Evolutionary conservation across 2,329 filamentous ascomycete genomes (phyloP), one percentile per base, ranked within the genome.

Genomic region (Trichoderma harzianum): DNA sequence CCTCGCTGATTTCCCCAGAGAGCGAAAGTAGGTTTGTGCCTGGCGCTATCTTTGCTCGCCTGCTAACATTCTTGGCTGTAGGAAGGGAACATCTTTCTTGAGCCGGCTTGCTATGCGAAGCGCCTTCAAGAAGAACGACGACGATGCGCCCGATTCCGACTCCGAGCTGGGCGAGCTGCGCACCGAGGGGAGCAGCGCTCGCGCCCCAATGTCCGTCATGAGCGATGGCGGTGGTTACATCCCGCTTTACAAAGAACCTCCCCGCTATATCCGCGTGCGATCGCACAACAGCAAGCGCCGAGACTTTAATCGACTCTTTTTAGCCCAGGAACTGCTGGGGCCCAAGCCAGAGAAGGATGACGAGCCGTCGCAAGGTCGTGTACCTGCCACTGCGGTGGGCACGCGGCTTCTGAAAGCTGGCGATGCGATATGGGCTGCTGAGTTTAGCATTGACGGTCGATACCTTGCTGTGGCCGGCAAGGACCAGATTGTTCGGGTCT

Each of bases 381-480:
- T 76, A 7, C 80, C 80, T 28, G 78, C 79, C 5, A 82, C 80
- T 2, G 79, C 80, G 16, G 79, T 82, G 14, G 83, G 82, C 60
- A 83, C 81, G 72, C 84, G 82, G 73, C 79, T 83, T 39, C 74
- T 82, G 4, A 81, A 82, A 55, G 84, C 83, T 8, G 85, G 85
- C 47, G 88, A 92, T 73, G 94, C 96, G 0, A 91, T 97, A 39
- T 99, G 96, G 96, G 91, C 95, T 0, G 89, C 93, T 74, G 93
- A 96, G 77, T 98, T 98, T 78, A 98, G 95, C 78, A 91, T 91
- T 73, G 95, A 98, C 82, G 96, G 96, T 6, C 93, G 87, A 77
- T 97, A 95, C 79, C 85, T 99, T 21, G 96, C 96, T 7, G 94
- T 94, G n/a, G 96, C 93, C 12, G 96, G 96, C 5, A 93, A 95